phyloP scores from a whole-genome alignment of 192 early-diverging fungal species.

The Rhizophagus prolifer region DNA sequence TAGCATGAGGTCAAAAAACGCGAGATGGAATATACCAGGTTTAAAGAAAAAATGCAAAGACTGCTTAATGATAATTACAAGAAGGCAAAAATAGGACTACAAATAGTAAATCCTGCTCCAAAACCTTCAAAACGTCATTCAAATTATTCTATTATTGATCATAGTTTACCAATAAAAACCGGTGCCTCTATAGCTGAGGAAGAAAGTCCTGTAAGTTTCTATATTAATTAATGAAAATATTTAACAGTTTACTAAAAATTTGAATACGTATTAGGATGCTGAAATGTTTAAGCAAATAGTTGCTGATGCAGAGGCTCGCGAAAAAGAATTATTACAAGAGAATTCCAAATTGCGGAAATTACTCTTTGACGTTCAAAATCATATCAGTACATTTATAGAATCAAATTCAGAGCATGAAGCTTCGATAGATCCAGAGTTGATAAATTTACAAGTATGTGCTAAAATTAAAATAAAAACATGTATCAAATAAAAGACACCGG shows the following conservation, averaged over 20 bases:
- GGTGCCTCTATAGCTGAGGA: neutral
- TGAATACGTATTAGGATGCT: neutral
- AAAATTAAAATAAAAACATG: neutral
- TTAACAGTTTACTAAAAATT: neutral
- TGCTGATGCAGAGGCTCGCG: neutral
- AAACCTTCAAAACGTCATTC: neutral
- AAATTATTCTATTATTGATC: neutral
- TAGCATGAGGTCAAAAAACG: slow-evolving; percentile 31
- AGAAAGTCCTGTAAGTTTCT: neutral
- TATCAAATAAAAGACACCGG: slow-evolving; percentile 15
- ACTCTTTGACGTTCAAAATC: slow-evolving; percentile 18
- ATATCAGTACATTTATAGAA: neutral
- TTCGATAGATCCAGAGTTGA: slow-evolving; percentile 9
- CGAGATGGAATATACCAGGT: slow-evolving; percentile 20
- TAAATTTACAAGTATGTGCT: neutral
- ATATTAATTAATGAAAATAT: neutral
- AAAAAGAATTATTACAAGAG: slow-evolving; percentile 22
- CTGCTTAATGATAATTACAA: slow-evolving; percentile 18
- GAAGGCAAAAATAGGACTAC: neutral
- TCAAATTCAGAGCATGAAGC: neutral
- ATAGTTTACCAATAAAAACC: neutral
- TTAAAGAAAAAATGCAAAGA: slow-evolving; percentile 28
- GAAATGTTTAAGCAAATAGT: slow-evolving; percentile 23
- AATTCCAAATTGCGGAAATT: slow-evolving; percentile 18
- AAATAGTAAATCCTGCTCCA: slow-evolving; percentile 6